These are phyloP conservation scores for Chaetomium globosum DNA, from an alignment of 2,329 filamentous ascomycete species.

Conservation along the genomic window DNA sequence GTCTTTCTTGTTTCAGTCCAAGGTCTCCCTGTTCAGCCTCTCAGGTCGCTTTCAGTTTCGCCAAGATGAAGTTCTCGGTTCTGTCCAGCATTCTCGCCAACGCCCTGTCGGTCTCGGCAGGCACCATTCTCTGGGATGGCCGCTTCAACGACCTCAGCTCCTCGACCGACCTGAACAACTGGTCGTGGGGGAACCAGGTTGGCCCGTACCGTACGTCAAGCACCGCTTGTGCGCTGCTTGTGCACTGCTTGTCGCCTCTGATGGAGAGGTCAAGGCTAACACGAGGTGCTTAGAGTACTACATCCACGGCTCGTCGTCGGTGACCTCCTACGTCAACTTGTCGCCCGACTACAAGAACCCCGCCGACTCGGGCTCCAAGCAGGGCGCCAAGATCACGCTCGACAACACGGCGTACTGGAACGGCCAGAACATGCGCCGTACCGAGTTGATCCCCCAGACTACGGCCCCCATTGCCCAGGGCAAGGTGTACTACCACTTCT, in stretches of 20 bases:
- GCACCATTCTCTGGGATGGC: conserved; percentile 59
- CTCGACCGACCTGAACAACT: conserved; percentile 59
- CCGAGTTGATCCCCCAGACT: conserved; percentile 73
- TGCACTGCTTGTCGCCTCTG: no score
- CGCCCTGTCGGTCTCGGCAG: conserved; percentile 33
- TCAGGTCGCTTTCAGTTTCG: not conserved
- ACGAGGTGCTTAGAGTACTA: conserved; percentile 59
- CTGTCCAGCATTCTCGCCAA: conserved; percentile 33
- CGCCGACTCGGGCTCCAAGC: conserved; percentile 60
- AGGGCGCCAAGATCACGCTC: conserved; percentile 71
- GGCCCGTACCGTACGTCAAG: conserved; percentile 57
- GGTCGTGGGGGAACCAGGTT: conserved; percentile 69
- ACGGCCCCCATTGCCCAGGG: conserved; percentile 65
- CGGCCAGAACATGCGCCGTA: conserved; percentile 71
- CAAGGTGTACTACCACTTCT: conserved; percentile 73
- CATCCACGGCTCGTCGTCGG: conserved; percentile 65
- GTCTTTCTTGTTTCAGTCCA: not conserved
- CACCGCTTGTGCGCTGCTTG: not conserved
- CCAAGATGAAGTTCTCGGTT: conserved; percentile 35
- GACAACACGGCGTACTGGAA: conserved; percentile 68
- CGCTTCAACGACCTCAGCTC: conserved; percentile 63
- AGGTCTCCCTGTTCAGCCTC: not conserved
- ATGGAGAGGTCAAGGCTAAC: not conserved
- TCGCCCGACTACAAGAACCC: conserved; percentile 65
- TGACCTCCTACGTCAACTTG: conserved; percentile 64